A percentile compares a stretch with the other conserved stretches of the same genome.
phyloP scores from a whole-genome alignment of 1,284 basidiomycete genomes.

The Ceratobasidium sp. region DNA sequence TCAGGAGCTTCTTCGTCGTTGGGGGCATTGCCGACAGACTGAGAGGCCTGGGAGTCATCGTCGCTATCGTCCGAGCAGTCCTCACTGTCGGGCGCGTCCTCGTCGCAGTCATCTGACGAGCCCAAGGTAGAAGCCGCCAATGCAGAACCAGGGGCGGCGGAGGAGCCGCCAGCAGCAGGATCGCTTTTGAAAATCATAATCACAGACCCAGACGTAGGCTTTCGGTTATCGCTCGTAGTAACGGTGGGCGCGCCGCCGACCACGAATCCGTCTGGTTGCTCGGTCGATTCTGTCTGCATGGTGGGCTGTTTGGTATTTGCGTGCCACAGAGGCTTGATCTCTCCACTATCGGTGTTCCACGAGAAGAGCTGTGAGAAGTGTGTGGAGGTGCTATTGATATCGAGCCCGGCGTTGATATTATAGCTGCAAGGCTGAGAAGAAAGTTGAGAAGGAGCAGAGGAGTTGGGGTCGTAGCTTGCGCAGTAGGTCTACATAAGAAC shows the following conservation, averaged over 20 bases:
- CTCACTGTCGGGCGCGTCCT: background rate
- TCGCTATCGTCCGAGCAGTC: background rate
- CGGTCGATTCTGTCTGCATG: background rate
- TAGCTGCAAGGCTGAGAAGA: slow-evolving; percentile 30
- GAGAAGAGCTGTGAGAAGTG: slow-evolving; percentile 34
- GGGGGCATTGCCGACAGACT: background rate
- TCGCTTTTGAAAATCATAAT: slow-evolving; percentile 24
- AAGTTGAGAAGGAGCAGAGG: slow-evolving; percentile 14
- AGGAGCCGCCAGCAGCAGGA: background rate
- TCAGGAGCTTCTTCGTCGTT: background rate
- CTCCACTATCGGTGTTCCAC: slow-evolving; percentile 30
- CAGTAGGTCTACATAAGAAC: slow-evolving; percentile 10
- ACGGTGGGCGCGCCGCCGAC: slow-evolving; percentile 2
- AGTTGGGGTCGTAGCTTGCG: slow-evolving; percentile 31
- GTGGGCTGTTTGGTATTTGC: background rate
- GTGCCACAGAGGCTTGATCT: slow-evolving; percentile 29
- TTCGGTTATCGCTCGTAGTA: background rate
- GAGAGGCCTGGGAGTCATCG: background rate
- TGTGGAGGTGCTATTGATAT: slow-evolving; percentile 32
- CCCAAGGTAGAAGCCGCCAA: background rate
- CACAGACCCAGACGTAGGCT: background rate
- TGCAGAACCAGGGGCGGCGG: background rate
- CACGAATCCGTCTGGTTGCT: slow-evolving; percentile 17
- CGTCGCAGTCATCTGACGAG: slow-evolving; percentile 9
- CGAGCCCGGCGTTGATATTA: slow-evolving; percentile 23